Percentiles rank a stretch among this genome's conserved stretches.
These are phyloP conservation scores for Hypoxylon sp. DNA, from an alignment of 2,329 filamentous ascomycete genomes.

Conservation along the genomic window DNA sequence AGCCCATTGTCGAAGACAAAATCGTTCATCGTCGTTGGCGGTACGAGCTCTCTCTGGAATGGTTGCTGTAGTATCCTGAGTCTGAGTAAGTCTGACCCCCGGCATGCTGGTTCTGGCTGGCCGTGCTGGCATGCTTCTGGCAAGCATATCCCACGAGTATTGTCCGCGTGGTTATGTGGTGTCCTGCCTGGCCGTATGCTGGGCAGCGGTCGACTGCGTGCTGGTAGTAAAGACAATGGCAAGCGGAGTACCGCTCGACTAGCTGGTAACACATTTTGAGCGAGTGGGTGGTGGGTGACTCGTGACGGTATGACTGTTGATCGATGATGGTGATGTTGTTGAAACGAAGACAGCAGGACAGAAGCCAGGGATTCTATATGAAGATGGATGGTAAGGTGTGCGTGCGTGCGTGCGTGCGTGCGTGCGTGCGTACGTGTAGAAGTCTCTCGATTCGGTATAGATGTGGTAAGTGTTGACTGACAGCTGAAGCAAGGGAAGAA, in stretches of 20 bases:
- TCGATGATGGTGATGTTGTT: no score
- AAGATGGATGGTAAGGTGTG: conserved; percentile 13
- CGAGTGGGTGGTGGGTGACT: conserved; percentile 2
- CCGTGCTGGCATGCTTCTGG: conserved; percentile 57
- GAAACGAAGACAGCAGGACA: no score
- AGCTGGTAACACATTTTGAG: conserved; percentile 81
- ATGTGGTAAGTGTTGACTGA: conserved; percentile 32
- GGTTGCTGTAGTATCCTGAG: conserved; percentile 62
- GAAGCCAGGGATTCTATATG: no score
- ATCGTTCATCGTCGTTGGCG: conserved; percentile 60
- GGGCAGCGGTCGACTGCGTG: conserved; percentile 86
- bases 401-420: conserved; percentile 5
- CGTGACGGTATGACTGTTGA: conserved; percentile 21
- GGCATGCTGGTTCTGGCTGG: conserved; percentile 51
- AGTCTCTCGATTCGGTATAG: conserved; percentile 4
- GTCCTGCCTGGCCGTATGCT: conserved; percentile 76
- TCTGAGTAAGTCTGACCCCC: conserved; percentile 59
- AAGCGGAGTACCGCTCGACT: conserved; percentile 85
- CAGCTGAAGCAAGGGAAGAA: conserved; percentile 37
- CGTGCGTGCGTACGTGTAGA: conserved; percentile 10
- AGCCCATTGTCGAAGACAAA: conserved; percentile 60
- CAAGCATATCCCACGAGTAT: conserved; percentile 88
- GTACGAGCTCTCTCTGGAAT: conserved; percentile 54
- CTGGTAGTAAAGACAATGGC: conserved; percentile 86
- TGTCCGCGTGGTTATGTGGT: conserved; percentile 75